A percentile compares a stretch with the other conserved stretches of the same genome.
Evolutionary conservation across 805 yeast genomes (phyloP).

Genomic region (Candida loeiensis): DNA sequence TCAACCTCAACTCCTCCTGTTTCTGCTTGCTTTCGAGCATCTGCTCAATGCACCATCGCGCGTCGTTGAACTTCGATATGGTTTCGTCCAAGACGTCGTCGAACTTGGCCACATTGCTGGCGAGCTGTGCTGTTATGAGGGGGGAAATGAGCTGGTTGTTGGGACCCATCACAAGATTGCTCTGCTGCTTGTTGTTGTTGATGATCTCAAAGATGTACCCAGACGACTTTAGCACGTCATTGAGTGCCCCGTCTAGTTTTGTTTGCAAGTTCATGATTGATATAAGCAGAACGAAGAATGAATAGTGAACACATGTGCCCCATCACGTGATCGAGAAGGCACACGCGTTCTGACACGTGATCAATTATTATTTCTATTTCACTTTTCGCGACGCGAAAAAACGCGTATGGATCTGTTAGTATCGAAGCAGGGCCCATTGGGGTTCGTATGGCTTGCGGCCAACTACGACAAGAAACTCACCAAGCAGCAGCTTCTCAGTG

Average conservation of each 20-base stretch:
- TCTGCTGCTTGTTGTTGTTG: constrained; percentile 38
- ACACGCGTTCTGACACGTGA: neutral
- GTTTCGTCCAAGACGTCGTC: constrained; percentile 44
- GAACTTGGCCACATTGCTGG: constrained; percentile 32
- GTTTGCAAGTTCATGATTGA: constrained; percentile 34
- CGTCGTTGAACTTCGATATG: constrained; percentile 38
- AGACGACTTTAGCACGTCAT: constrained; percentile 38
- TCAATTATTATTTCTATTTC: no score
- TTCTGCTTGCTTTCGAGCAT: constrained; percentile 40
- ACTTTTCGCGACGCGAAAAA: constrained; percentile 3
- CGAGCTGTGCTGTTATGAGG: constrained; percentile 32
- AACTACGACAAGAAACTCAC: constrained; percentile 76
- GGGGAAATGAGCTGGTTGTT: constrained; percentile 40
- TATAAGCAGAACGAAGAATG: constrained; percentile 1
- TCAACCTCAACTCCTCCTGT: constrained; percentile 37
- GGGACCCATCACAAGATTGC: constrained; percentile 40
- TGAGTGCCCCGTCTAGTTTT: constrained; percentile 37
- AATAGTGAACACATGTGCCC: neutral
- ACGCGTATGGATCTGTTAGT: constrained; percentile 19
- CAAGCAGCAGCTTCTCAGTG: constrained; percentile 65
- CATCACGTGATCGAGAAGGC: neutral
- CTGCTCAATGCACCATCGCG: constrained; percentile 42
- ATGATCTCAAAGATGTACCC: constrained; percentile 44
- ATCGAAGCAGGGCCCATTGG: constrained; percentile 77
- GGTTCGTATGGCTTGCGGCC: constrained; percentile 91